Base-by-base conservation (phyloP, 2,329 filamentous ascomycete species). In the Beauveria medogensis region DNA sequence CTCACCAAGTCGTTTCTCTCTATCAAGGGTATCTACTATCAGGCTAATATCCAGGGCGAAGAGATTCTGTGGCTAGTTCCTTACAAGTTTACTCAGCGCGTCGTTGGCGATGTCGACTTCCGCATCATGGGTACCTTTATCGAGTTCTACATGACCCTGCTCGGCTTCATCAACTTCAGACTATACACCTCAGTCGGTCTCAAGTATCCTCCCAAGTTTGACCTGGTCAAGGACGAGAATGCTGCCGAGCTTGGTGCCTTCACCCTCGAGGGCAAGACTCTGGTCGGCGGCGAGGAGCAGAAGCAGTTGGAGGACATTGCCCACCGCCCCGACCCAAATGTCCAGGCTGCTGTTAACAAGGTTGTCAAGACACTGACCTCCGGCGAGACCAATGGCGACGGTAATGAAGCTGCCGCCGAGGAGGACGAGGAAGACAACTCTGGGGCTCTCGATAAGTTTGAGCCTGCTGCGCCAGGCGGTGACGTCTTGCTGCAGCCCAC, bases 11-110 rank as follows among this genome's bases (percentile, higher is more conserved):
- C 92, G 0, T 99, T 99, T 79, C 78, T 99, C 66, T 96, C 92
- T 2, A 97, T 99, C 77, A 99, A 99, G 82, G 94, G 94, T 64
- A 97, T 99, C 70, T 99, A 99, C 80, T 99, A 97, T 77, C 93
- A 97, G 78, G 94, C 93, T 26, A 97, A 88, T 56, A 95, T 99
- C 64, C 91, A 97, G 74, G 94, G 94, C 54, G 92, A 99, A 77
- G 93, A 97, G 70, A 89, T 99, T 55, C 81, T 97, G 66, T 99
- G 94, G 94, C 82, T 99, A 44, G 93, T 97, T 12, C 94, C 94
- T 1, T 99, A 99, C 80, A 91, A 91, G 74, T 99, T 99, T 77
- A 96, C 97, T 71, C 94, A 99, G 80, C 83, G 90, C 67, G 88
- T 96, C 16, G 90, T 94, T 46, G 91, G 89, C 62, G 94, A 99